phyloP scores from a whole-genome alignment of 495 filamentous ascomycete species.

The Podospora pseudocomata region DNA sequence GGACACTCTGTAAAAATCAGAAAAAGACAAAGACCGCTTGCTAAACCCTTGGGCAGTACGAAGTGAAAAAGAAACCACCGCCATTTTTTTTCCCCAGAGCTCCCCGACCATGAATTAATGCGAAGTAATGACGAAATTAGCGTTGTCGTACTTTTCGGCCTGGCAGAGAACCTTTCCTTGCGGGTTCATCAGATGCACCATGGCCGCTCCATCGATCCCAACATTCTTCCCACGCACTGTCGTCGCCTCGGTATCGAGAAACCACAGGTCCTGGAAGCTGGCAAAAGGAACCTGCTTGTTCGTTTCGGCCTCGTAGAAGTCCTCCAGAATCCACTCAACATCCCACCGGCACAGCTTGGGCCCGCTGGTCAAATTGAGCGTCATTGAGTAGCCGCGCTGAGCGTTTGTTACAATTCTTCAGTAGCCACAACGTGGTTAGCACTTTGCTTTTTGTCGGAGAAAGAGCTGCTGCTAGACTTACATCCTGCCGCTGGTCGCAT shows the following conservation, averaged over 20 bases:
- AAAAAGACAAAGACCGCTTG: not conserved
- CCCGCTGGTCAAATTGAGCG: slow-evolving; percentile 40
- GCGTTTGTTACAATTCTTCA: slow-evolving; percentile 46
- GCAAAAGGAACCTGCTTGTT: slow-evolving; percentile 32
- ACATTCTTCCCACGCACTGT: slow-evolving; percentile 23
- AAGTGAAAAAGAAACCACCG: not conserved
- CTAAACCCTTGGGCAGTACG: not conserved
- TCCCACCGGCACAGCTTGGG: slow-evolving; percentile 31
- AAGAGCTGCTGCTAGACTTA: slow-evolving; percentile 12
- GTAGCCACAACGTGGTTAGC: not conserved
- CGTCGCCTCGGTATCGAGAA: slow-evolving; percentile 28
- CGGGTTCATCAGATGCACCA: slow-evolving; percentile 26
- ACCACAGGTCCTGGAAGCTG: slow-evolving; percentile 37
- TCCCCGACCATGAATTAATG: not conserved
- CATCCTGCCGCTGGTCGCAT: slow-evolving; percentile 44
- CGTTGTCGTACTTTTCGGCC: slow-evolving; percentile 25
- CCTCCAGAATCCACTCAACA: slow-evolving; percentile 43
- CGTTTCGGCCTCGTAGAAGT: slow-evolving; percentile 26
- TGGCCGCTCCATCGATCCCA: slow-evolving; percentile 27
- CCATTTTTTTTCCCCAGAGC: not conserved
- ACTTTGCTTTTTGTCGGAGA: not conserved
- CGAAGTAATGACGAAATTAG: slow-evolving; percentile 23
- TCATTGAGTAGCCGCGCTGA: slow-evolving; percentile 46
- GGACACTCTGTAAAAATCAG: not conserved
- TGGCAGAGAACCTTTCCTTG: slow-evolving; percentile 24